A percentile compares a stretch with the other conserved stretches of the same genome.
phyloP scores from a whole-genome alignment of 148 eudicot species.

The Rhododendron williamsianum region DNA sequence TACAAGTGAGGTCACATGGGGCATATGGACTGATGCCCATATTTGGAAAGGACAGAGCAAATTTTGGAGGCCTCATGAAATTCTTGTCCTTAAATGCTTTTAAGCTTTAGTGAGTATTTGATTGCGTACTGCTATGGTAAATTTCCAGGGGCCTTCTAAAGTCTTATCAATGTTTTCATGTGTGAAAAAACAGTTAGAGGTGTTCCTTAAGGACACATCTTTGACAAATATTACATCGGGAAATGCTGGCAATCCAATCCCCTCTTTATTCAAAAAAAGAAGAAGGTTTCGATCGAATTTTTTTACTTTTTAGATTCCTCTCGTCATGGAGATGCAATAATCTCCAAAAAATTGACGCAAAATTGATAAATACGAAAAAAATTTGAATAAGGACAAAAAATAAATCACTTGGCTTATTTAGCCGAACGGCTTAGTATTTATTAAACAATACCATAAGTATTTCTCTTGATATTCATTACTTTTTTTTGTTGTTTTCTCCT shows the following conservation, averaged over 20 bases:
- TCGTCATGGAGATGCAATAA: no score
- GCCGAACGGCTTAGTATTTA: no score
- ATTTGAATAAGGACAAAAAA: no score
- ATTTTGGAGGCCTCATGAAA: neutral
- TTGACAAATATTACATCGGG: constrained; percentile 6
- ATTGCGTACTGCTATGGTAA: neutral
- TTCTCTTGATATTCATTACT: no score
- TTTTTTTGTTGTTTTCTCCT: no score
- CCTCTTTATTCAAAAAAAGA: neutral
- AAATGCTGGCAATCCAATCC: constrained; percentile 5
- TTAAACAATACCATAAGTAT: no score
- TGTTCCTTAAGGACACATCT: constrained; percentile 5
- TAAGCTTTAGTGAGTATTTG: neutral
- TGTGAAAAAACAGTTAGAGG: neutral
- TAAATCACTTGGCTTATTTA: no score
- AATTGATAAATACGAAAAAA: no score
- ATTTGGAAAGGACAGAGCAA: neutral
- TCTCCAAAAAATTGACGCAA: no score
- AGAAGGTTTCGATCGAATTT: no score
- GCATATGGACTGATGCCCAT: constrained; percentile 2
- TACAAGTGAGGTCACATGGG: neutral
- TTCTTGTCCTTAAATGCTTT: neutral
- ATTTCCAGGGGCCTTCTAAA: constrained; percentile 7
- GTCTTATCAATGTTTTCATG: neutral
- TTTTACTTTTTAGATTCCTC: no score